These are phyloP conservation scores for Alternaria triticimaculans DNA, from an alignment of 2,329 filamentous ascomycete genomes.

Conservation along the genomic window DNA sequence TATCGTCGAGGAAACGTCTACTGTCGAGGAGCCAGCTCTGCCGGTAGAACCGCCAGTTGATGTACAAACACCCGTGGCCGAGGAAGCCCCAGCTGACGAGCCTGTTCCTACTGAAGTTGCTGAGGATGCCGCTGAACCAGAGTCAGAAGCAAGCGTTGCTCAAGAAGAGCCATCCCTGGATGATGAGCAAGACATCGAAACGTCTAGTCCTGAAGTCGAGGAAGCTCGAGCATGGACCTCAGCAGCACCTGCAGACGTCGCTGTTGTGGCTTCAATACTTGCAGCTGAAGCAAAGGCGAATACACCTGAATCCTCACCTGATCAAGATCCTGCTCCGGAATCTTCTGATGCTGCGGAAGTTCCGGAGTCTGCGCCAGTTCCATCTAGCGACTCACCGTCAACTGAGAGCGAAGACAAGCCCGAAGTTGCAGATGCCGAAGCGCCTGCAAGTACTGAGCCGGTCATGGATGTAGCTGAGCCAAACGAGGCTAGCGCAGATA, in stretches of 20 bases:
- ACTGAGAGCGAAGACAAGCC: conserved; percentile 1
- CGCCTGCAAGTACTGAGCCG: neutral
- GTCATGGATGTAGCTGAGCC: neutral
- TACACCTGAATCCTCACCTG: neutral
- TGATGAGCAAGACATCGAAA: neutral
- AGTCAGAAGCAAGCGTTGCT: neutral
- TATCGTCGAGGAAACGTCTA: neutral
- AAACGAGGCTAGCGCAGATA: neutral
- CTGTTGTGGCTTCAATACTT: neutral
- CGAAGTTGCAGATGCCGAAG: neutral
- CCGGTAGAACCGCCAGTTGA: neutral
- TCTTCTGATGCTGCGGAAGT: neutral
- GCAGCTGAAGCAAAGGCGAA: neutral
- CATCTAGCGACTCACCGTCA: neutral
- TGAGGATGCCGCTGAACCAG: neutral
- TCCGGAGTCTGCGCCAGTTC: neutral
- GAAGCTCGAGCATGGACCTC: neutral
- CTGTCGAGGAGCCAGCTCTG: neutral
- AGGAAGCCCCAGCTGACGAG: conserved; percentile 3
- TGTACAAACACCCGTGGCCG: neutral
- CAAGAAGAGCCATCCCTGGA: neutral
- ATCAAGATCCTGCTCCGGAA: neutral
- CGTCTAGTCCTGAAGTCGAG: neutral
- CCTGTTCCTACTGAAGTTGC: conserved; percentile 4
- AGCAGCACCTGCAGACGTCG: neutral